Percentiles rank a stretch among this genome's conserved stretches.
Evolutionary conservation across 2,329 filamentous ascomycete species (phyloP).

Genomic region (Huntiella bhutanensis): DNA sequence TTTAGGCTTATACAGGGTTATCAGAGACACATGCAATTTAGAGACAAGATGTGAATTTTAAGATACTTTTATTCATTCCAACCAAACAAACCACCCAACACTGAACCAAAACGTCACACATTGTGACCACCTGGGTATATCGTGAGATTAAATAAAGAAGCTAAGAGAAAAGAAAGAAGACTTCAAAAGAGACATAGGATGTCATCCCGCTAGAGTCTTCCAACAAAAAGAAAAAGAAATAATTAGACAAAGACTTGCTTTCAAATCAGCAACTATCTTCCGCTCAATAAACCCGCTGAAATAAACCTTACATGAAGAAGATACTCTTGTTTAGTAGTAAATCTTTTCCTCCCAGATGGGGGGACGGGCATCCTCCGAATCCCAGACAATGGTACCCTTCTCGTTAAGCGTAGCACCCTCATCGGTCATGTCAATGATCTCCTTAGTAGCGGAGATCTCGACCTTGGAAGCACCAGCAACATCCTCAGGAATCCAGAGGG

Average conservation of each 20-base stretch:
- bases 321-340: constrained; percentile 20
- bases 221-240: neutral
- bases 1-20: too few species aligned
- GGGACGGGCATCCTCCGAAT: constrained; percentile 23
- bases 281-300: neutral
- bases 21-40: too few species aligned
- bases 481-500: constrained; percentile 76
- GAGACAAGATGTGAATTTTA: too few species aligned
- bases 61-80: too few species aligned
- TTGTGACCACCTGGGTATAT: neutral
- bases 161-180: neutral
- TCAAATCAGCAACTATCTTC: neutral
- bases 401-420: constrained; percentile 53
- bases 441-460: constrained; percentile 53
- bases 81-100: neutral
- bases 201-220: neutral
- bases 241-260: constrained; percentile 1
- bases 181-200: neutral
- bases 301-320: neutral
- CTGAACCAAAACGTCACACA: neutral
- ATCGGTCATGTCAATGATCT: constrained; percentile 62
- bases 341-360: constrained; percentile 27
- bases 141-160: constrained; percentile 3
- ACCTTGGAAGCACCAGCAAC: constrained; percentile 54
- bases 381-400: constrained; percentile 32